These are phyloP conservation scores for Chrysanthemum makinoi DNA, from an alignment of 129 eudicot species.

Conservation along the genomic window DNA sequence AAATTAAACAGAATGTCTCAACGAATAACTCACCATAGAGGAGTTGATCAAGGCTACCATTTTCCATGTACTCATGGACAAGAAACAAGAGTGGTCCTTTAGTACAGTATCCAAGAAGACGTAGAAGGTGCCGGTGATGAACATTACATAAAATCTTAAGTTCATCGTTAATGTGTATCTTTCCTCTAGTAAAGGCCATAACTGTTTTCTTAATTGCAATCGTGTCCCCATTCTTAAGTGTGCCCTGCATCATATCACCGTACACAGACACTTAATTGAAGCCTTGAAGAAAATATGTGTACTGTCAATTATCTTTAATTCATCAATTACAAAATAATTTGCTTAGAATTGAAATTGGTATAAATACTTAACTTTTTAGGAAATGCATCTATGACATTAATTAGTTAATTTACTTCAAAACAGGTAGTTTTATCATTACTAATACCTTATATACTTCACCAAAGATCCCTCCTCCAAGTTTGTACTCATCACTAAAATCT, in stretches of 20 bases:
- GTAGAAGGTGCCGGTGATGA: conserved; percentile 68
- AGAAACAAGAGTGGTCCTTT: conserved; percentile 66
- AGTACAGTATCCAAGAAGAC: conserved; percentile 59
- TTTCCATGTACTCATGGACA: conserved; percentile 67
- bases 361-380: too few species aligned
- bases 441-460: conserved; percentile 79
- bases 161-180: conserved; percentile 44
- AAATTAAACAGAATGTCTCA: too few species aligned
- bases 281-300: too few species aligned
- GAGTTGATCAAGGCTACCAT: conserved; percentile 66
- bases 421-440: too few species aligned
- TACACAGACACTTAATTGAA: too few species aligned
- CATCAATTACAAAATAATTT: too few species aligned
- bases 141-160: conserved; percentile 69
- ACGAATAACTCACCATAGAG: conserved; percentile 56
- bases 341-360: too few species aligned
- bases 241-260: too few species aligned
- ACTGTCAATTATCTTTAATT: too few species aligned
- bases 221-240: conserved; percentile 48
- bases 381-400: too few species aligned
- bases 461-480: conserved; percentile 70
- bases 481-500: conserved; percentile 54
- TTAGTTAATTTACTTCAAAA: too few species aligned
- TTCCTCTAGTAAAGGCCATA: conserved; percentile 43
- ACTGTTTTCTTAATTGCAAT: conserved; percentile 60